Conservation (phyloP, 352 stramenopile genomes). For the Phytophthora idaei region DNA sequence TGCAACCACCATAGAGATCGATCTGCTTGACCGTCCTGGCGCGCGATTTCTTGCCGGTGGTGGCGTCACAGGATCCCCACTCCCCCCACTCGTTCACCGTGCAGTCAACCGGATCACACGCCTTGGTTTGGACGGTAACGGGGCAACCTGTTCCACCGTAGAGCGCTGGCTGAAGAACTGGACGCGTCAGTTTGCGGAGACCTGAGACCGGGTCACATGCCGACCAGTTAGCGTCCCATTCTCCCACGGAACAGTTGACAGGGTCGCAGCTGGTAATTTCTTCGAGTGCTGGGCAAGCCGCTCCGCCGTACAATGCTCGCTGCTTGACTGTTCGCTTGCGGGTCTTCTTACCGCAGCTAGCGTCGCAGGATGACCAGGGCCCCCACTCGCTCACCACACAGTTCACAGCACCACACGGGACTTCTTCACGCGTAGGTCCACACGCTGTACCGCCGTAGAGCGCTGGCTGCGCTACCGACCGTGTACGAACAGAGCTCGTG, state of each 20-base stretch:
- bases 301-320: conserved; percentile 40
- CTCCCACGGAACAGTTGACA: conserved; percentile 46
- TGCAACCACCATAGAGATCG: conserved; percentile 58
- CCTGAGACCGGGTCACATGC: conserved; percentile 39
- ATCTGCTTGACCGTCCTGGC: conserved; percentile 40
- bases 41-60: conserved; percentile 42
- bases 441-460: conserved; percentile 50
- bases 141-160: conserved; percentile 50
- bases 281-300: conserved; percentile 39
- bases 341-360: conserved; percentile 45
- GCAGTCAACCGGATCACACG: conserved; percentile 64
- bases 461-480: conserved; percentile 29
- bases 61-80: conserved; percentile 36
- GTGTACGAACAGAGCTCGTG: conserved; percentile 37
- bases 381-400: conserved; percentile 52
- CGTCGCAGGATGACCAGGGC: conserved; percentile 48
- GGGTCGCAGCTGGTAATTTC: conserved; percentile 47
- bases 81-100: conserved; percentile 38
- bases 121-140: conserved; percentile 34
- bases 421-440: conserved; percentile 32
- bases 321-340: conserved; percentile 40
- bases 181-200: conserved; percentile 43
- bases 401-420: conserved; percentile 54
- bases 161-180: conserved; percentile 34
- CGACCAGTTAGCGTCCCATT: conserved; percentile 44